Evolutionary conservation across 169 alveolate species (phyloP), one percentile per base, ranked within the genome.

Genomic region (Plasmodium inui): DNA sequence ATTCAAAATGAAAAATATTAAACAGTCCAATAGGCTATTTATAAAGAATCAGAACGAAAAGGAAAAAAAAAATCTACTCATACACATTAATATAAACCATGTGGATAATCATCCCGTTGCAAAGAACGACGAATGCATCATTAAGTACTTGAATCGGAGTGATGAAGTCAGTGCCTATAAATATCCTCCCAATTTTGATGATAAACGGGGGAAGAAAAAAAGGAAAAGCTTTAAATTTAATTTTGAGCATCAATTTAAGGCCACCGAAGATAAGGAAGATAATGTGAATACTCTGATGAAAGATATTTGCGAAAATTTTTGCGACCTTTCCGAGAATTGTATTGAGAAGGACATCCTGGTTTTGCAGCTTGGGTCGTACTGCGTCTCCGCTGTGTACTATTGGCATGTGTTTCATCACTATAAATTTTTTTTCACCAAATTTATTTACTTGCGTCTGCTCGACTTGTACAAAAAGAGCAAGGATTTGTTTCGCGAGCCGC

Each of bases 371-470:
- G 94, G 94, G 67, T 89, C 88, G 37, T 79, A 61, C 34, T 89
- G 94, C 22, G 88, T 79, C 5, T 89, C 89, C 2, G 70, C 94
- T 39, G 94, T 89, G 32, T 89, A 79, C 28, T 89, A 89, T n/a
- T 89, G 94, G 94, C 94, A 89, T 70, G 94, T 89, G 5, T 89
- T 89, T 89, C 94, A 89, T 28, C 94, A 89, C 41, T 89, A 89
- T 28, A 89, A 89, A 57, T 89, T 89, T 89, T 89, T 79, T 67
- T 57, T 89, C 41, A 79, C 90, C n/a, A 89, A 89, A 89, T 78
- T 19, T 89, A 89, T 89, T 44, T 89, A 89, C 72, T 39, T 89
- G 61, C 82, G 53, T 26, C 53, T 78, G 73, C 73, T 80, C 3
- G 82, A 53, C 55, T 12, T 89, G 19, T 73, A 89, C 44, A 89